Percentiles rank a stretch among this genome's conserved stretches.
Conservation (phyloP, 257 asterid species). For the Ocimum tenuiflorum region DNA sequence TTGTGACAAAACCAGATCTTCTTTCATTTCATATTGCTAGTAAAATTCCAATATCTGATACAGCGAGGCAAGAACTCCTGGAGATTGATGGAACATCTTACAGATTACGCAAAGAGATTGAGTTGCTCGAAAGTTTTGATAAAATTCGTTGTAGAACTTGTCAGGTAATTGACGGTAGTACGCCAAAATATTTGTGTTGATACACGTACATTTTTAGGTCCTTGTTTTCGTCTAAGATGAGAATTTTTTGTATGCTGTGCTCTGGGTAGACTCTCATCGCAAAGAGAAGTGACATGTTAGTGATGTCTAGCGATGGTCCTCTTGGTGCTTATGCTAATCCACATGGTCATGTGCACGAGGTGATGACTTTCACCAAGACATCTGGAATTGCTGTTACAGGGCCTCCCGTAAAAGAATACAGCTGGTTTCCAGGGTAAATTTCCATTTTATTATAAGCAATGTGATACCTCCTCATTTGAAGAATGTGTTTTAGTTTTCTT, state of each 20-base stretch:
- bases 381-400: constrained; percentile 64
- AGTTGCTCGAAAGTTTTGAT: constrained; percentile 83
- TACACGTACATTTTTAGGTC: not conserved
- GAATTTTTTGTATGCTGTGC: constrained; percentile 4
- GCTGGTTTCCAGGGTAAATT: constrained; percentile 98
- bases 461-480: not conserved
- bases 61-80: constrained; percentile 87
- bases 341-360: constrained; percentile 86
- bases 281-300: constrained; percentile 82
- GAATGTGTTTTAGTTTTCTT: not conserved
- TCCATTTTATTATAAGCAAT: constrained; percentile 9
- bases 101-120: constrained; percentile 82
- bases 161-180: constrained; percentile 41
- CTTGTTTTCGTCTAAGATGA: not conserved
- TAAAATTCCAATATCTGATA: constrained; percentile 85
- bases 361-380: constrained; percentile 67
- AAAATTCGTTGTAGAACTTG: constrained; percentile 73
- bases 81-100: constrained; percentile 94
- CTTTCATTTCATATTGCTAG: constrained; percentile 94
- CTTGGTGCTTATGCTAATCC: constrained; percentile 89
- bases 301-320: constrained; percentile 96
- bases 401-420: constrained; percentile 59
- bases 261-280: constrained; percentile 56
- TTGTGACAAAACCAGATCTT: constrained; percentile 74
- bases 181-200: not conserved